Conservation (phyloP, 768 basidiomycete species). For the Lyophyllum atratum region DNA sequence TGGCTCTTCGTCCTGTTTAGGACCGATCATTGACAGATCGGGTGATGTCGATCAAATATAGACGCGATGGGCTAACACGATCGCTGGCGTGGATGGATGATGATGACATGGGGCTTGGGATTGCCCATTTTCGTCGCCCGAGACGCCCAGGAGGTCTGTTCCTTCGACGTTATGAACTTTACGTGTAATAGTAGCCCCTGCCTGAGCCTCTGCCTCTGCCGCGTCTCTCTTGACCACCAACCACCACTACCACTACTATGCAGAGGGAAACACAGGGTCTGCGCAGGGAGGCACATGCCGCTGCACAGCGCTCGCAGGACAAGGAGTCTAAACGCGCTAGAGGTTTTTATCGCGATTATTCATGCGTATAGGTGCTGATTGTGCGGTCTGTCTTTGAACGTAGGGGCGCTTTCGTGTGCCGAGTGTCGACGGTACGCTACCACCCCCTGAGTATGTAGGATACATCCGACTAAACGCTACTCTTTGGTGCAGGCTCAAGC, state of each 20-base stretch:
- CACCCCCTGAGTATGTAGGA: neutral
- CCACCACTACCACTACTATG: too few species aligned
- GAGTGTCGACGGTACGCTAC: slow-evolving; percentile 58
- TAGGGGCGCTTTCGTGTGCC: slow-evolving; percentile 58
- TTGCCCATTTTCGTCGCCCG: too few species aligned
- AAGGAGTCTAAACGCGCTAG: slow-evolving; percentile 68
- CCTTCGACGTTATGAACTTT: too few species aligned
- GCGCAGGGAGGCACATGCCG: neutral
- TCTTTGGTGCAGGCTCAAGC: slow-evolving; percentile 62
- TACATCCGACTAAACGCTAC: neutral
- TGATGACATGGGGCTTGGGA: too few species aligned
- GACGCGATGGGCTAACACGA: too few species aligned
- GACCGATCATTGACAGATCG: too few species aligned
- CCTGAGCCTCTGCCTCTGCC: too few species aligned
- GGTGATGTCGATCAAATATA: too few species aligned
- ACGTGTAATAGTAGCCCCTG: too few species aligned
- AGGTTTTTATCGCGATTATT: slow-evolving; percentile 30
- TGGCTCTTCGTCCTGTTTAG: too few species aligned
- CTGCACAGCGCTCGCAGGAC: slow-evolving; percentile 51
- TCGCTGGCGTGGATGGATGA: too few species aligned
- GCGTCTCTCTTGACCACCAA: neutral
- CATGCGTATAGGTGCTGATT: neutral
- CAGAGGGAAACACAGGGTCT: neutral
- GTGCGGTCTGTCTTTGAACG: neutral
- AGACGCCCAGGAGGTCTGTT: too few species aligned